A percentile compares a stretch with the other conserved stretches of the same genome.
These are phyloP conservation scores for Penicillium dipodomyicola DNA, from an alignment of 495 filamentous ascomycete species.

Conservation along the genomic window DNA sequence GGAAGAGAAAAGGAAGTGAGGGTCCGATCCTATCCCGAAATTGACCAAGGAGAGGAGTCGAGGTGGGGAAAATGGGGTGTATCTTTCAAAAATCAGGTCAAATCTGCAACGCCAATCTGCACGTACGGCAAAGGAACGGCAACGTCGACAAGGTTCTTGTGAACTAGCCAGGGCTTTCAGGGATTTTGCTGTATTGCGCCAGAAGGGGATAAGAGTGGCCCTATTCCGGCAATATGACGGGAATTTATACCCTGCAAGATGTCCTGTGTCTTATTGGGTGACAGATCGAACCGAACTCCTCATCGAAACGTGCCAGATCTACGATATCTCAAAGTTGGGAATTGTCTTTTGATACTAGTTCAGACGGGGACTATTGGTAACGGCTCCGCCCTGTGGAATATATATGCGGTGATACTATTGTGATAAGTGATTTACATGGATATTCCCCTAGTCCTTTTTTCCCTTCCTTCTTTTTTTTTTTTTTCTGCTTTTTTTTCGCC, in stretches of 20 bases:
- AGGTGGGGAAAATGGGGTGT: not conserved
- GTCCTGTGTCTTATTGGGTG: not conserved
- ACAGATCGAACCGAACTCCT: conserved; percentile 23
- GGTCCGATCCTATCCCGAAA: conserved; percentile 4
- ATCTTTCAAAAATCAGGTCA: not conserved
- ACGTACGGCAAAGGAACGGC: not conserved
- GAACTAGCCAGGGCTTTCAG: not conserved
- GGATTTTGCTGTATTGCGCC: conserved; percentile 15
- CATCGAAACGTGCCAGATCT: conserved; percentile 31
- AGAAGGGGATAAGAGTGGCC: conserved; percentile 13
- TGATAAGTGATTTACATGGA: too few relatives aligned
- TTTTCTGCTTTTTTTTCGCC: too few relatives aligned
- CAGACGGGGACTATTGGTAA: conserved; percentile 20
- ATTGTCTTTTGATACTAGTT: conserved; percentile 9
- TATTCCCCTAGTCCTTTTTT: too few relatives aligned
- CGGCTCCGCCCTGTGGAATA: conserved; percentile 10
- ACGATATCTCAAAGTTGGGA: conserved; percentile 6
- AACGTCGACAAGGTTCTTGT: not conserved
- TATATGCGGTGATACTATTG: not conserved
- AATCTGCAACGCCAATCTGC: conserved; percentile 5
- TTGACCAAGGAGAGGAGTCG: not conserved
- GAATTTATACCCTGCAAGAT: conserved; percentile 6
- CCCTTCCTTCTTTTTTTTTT: too few relatives aligned
- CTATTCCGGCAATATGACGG: conserved; percentile 4
- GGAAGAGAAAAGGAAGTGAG: conserved; percentile 3